phyloP scores from a whole-genome alignment of 148 eudicot genomes.

The Rhododendron ovatum region DNA sequence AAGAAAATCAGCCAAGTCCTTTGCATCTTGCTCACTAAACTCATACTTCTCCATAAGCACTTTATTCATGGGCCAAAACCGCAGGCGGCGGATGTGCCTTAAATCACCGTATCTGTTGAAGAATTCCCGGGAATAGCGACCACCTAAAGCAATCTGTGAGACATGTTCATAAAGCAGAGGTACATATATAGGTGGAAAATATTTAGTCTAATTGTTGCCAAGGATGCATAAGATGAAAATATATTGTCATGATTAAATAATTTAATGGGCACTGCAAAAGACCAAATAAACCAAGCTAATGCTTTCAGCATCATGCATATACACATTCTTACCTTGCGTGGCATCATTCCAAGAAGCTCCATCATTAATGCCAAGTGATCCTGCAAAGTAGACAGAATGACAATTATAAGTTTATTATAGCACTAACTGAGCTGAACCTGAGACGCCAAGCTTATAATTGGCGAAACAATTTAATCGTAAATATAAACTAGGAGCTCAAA shows the following conservation, averaged over 20 bases:
- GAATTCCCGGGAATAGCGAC: constrained; percentile 74
- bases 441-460: neutral
- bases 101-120: constrained; percentile 82
- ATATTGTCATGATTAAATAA: neutral
- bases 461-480: neutral
- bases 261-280: neutral
- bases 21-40: constrained; percentile 73
- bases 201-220: neutral
- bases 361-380: constrained; percentile 97
- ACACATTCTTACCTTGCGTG: constrained; percentile 61
- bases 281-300: neutral
- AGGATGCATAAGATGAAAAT: neutral
- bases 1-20: constrained; percentile 70
- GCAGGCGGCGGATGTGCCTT: constrained; percentile 66
- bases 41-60: constrained; percentile 76
- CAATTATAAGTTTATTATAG: neutral
- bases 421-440: neutral
- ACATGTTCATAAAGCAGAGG: neutral
- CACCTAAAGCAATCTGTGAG: constrained; percentile 66
- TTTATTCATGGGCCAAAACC: constrained; percentile 78
- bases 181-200: neutral
- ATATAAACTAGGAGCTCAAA: neutral
- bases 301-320: neutral
- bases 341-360: constrained; percentile 96
- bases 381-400: constrained; percentile 28